Percentiles rank a stretch among this genome's conserved stretches.
Evolutionary conservation across 345 rosid genomes (phyloP).

Genomic region (Boechera retrofracta): DNA sequence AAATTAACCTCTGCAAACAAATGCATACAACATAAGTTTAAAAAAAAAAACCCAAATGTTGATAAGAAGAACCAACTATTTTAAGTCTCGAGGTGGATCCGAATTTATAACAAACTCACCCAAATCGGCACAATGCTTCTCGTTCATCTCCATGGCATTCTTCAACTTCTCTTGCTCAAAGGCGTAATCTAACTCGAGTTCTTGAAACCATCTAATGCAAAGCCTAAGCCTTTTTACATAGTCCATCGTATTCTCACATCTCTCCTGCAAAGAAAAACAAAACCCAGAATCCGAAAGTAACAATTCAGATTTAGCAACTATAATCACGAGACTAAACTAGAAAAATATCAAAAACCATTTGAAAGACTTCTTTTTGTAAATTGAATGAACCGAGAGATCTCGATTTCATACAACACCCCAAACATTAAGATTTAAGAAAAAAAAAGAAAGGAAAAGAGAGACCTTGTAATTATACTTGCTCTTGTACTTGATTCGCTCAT

Average conservation of each 20-base stretch:
- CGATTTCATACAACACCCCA: conserved; percentile 2
- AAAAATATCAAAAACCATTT: conserved; percentile 3
- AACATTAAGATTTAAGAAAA: not conserved
- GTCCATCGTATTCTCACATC: conserved; percentile 87
- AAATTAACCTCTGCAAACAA: conserved; percentile 64
- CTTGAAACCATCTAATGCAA: conserved; percentile 96
- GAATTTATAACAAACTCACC: conserved; percentile 53
- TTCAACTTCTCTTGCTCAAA: conserved; percentile 83
- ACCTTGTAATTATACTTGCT: conserved; percentile 90
- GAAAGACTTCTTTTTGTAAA: not conserved
- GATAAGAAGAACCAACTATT: conserved; percentile 6
- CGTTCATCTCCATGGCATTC: conserved; percentile 66
- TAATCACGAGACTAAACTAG: not conserved
- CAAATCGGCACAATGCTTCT: conserved; percentile 72
- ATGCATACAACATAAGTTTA: not conserved
- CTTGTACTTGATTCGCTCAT: conserved; percentile 63
- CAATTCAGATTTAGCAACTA: conserved; percentile 15
- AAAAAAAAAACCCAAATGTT: not conserved
- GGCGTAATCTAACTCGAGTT: conserved; percentile 81
- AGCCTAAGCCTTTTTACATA: conserved; percentile 91
- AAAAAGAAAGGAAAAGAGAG: not conserved
- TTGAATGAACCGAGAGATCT: conserved; percentile 37
- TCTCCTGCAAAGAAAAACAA: conserved; percentile 63
- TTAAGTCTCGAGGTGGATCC: not conserved
- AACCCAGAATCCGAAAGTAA: not conserved